Base-by-base conservation (phyloP, 192 early-diverging fungal genomes). In the Coemansia sp. region DNA sequence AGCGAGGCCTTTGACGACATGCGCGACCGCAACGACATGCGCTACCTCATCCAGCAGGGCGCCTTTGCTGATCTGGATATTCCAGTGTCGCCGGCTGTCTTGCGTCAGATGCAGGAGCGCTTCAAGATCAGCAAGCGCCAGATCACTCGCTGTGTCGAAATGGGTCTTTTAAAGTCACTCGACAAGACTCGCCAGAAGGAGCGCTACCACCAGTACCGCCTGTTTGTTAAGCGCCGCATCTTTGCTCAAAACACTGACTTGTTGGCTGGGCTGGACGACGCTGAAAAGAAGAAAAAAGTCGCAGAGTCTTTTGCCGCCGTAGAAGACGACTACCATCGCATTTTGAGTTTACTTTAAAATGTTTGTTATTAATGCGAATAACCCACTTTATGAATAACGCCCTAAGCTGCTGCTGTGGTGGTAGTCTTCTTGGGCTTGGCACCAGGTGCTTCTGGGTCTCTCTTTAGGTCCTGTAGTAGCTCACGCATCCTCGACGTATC, bases 61-160 rank as follows among this genome's bases (percentile, higher is more conserved):
- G 88, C 85, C 3, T 91, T 93, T 55, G 87, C 87, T 29, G 85
- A 85, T 7, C 58, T 96, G 7, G 53, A 75, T 31, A 83, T 87
- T 9, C 92, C 93, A 7, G 87, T 98, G 5, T 64, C 71, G 10
- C 52, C 68, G 0, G 76, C 80, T n/a, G 67, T 68, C 11, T 67
- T 94, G 18, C 71, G 80, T 7, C 65, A 81, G 38, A 53, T 94
- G 41, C 81, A 85, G 33, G 70, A 73, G 27, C 75, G 85, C 46
- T 95, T 78, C 74, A 97, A 97, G 72, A 70, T 98, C 18, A 92
- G 92, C 52, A 86, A 89, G 89, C 83, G 92, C 29, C 97, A 98
- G 86, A 84, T 88, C 15, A 85, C 87, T n/a, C 79, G 95, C 44
- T 96, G 93, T 62, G 65, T 92, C 41, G 95, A 98, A 81, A 91